Evolutionary conservation across 176 grass and related monocot genomes (phyloP), one percentile per base, ranked within the genome.

Genomic region (Phoenix roebelenii): DNA sequence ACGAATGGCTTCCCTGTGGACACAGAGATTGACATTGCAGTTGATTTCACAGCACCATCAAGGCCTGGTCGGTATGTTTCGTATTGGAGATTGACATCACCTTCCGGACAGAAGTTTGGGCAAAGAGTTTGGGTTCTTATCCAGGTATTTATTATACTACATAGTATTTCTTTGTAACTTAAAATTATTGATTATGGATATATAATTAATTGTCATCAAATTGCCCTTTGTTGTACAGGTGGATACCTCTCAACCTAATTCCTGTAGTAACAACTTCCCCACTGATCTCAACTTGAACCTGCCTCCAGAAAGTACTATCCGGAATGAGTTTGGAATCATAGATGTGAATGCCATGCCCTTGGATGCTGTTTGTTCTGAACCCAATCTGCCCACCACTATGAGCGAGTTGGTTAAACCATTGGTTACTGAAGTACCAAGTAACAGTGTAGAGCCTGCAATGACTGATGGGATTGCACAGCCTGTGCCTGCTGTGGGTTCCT

Each of bases 71-170:
- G 78, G 55, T 97, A 91, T 59, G 51, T 83, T 54, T 91, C 93
- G 0, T 78, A 97, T 51, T 97, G 93, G 93, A 88, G 81, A 77
- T 69, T 97, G 76, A 71, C 70, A 60, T 77, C 71, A 50, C 87
- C 87, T 61, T 79, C 79, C 20, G 79, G 85, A 49, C 70, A 71
- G 30, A 83, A 64, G 20, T 97, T 91, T 70, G 93, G 93, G 39
- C 84, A 91, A 59, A 65, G 3, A 68, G 71, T 91, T 61, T 97
- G 87, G 87, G 87, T 91, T 75, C 66, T 78, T 73, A 85, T 97
- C 65, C 76, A 85, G 93, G 93, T 97, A 51, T 24, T 53, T 54
- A 18, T 57, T 55, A 25, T 14, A 25, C 24, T 28, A 15, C 50
- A 44, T 4, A 4, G 65, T 44, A 44, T 44, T 12, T 35, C 6